Evolutionary conservation across 1,284 basidiomycete genomes (phyloP), one percentile per base, ranked within the genome.

Genomic region (Trametes polyzona): DNA sequence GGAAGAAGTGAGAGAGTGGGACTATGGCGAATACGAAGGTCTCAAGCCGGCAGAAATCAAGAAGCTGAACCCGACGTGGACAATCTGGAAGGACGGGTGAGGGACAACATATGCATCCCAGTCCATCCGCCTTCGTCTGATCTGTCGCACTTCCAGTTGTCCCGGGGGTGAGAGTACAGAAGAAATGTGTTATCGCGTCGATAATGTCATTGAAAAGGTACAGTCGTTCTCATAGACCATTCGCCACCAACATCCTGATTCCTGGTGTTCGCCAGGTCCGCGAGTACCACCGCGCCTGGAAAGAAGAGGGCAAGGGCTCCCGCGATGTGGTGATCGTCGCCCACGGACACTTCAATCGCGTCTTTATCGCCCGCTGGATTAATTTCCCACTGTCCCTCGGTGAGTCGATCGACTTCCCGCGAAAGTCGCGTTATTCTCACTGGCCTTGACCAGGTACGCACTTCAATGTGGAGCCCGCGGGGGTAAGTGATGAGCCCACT

Each of bases 21-120:
- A 95, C 67, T 96, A 96, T 70, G 93, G 95, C 24, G 83, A 92
- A 10, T 96, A 93, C 68, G 95, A 97, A 71, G 95, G 95, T 11
- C 81, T 94, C 40, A 70, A 83, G 39, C 80, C 88, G 16, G 74
- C 82, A 26, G 90, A 96, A 66, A 96, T 96, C 65, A 77, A 86
- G 59, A 78, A 81, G 52, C 78, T 74, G 41, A 82, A 86, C 57
- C 83, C 89, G 0, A 77, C 72, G 27, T 96, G 93, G 93, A 70
- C 71, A 26, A 94, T 96, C 66, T 96, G 92, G 91, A 78, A 73
- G 37, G 90, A 95, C 67, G 93, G 92, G 86, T 88, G 69, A 50
- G 78, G n/a, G n/a, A n/a, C n/a, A n/a, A n/a, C n/a, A 14, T 23
- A 48, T 19, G 10, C 8, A 29, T 14, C 21, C 27, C 21, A 6